These are phyloP conservation scores for sweet orange (Citrus sinensis) DNA, from an alignment of 345 rosid genomes.

Conservation along the genomic window DNA sequence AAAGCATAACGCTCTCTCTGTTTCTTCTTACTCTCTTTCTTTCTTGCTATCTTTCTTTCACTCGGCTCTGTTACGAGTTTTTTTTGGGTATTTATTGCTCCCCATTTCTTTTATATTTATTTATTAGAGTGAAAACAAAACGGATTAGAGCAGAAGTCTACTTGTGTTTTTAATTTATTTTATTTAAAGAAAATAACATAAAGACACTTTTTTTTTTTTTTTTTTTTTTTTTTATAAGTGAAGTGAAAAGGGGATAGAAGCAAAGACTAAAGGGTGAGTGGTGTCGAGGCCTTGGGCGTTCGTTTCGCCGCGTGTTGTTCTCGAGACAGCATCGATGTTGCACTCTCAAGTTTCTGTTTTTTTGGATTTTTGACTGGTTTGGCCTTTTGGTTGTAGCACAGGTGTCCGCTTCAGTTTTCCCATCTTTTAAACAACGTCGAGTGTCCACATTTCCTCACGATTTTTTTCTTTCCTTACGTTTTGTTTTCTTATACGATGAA, in stretches of 20 bases:
- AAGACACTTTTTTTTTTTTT: background rate
- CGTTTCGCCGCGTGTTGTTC: constrained; percentile 46
- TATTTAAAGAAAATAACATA: background rate
- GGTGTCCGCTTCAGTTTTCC: background rate
- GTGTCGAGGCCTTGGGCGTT: constrained; percentile 22
- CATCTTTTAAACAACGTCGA: background rate
- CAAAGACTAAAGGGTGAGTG: background rate
- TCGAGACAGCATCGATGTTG: background rate
- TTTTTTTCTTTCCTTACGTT: background rate
- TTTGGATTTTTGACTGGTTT: background rate
- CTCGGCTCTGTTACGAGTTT: background rate
- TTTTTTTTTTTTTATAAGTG: background rate
- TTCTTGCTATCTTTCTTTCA: background rate
- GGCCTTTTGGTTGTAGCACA: background rate
- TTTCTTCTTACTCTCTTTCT: background rate
- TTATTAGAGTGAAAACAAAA: background rate
- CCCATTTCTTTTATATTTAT: background rate
- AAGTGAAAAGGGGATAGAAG: background rate
- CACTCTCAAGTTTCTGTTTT: background rate
- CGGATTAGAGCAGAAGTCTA: background rate
- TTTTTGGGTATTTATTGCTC: background rate
- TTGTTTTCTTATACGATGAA: background rate
- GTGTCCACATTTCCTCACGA: background rate
- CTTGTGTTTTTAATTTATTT: background rate
- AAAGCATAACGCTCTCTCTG: background rate